phyloP scores from a whole-genome alignment of 805 yeast genomes.

The Scheffersomyces coipomensis region DNA sequence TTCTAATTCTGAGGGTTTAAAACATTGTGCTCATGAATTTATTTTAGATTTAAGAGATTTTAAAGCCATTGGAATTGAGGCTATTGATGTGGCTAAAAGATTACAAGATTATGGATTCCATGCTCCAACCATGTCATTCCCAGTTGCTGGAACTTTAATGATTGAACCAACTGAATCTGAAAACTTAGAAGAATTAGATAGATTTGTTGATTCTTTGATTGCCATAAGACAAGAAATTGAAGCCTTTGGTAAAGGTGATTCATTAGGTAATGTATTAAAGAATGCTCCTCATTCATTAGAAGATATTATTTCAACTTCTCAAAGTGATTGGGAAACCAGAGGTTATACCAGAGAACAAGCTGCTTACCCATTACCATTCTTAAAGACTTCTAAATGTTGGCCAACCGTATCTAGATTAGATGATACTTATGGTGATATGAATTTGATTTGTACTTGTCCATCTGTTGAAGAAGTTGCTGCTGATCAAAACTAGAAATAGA shows the following conservation, averaged over 20 bases:
- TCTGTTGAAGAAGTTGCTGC: slow-evolving; percentile 71
- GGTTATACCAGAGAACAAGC: slow-evolving; percentile 93
- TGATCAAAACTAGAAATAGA: slow-evolving; percentile 1
- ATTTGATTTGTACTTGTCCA: slow-evolving; percentile 92
- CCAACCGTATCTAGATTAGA: slow-evolving; percentile 91
- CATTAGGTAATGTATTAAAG: slow-evolving; percentile 69
- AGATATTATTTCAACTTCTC: slow-evolving; percentile 63
- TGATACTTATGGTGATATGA: slow-evolving; percentile 91
- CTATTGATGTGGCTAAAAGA: slow-evolving; percentile 95
- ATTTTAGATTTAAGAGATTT: slow-evolving; percentile 87
- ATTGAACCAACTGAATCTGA: slow-evolving; percentile 98
- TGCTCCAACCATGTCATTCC: slow-evolving; percentile 99
- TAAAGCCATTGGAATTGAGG: slow-evolving; percentile 80
- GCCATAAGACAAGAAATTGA: slow-evolving; percentile 80
- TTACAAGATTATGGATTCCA: slow-evolving; percentile 98
- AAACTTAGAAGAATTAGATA: slow-evolving; percentile 79
- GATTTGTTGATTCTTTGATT: slow-evolving; percentile 86
- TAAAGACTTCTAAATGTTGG: slow-evolving; percentile 84
- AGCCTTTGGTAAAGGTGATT: slow-evolving; percentile 62
- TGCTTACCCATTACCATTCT: slow-evolving; percentile 81
- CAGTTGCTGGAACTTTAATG: slow-evolving; percentile 96
- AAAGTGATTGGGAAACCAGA: slow-evolving; percentile 74
- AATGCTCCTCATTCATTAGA: slow-evolving; percentile 90
- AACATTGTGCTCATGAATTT: slow-evolving; percentile 95
- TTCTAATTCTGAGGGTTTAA: slow-evolving; percentile 43